A percentile compares a stretch with the other conserved stretches of the same genome.
Conservation (phyloP, 2,329 filamentous ascomycete species). For the Talaromyces sp. region DNA sequence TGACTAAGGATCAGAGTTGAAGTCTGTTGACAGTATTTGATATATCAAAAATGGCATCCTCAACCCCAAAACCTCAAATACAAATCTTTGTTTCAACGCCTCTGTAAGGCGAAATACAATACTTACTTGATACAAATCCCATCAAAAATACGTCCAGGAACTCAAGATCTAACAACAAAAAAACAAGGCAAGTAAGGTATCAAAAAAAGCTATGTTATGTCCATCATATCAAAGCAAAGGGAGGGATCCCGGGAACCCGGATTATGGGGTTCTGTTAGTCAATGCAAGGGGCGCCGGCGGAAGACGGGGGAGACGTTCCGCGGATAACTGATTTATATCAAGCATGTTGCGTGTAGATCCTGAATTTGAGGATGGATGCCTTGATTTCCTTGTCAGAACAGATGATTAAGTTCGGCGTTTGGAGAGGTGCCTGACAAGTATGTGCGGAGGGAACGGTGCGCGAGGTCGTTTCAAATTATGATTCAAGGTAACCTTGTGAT, state of each 20-base stretch:
- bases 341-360: background rate
- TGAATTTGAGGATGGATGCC: background rate
- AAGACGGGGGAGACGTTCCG: slow-evolving; percentile 4
- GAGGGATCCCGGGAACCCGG: background rate
- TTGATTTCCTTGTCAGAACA: background rate
- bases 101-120: slow-evolving; percentile 11
- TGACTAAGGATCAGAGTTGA: background rate
- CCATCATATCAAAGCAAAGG: slow-evolving; percentile 2
- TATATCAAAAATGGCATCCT: background rate
- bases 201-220: slow-evolving; percentile 10
- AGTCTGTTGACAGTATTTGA: background rate
- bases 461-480: background rate
- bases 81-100: background rate
- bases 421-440: background rate
- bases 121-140: background rate
- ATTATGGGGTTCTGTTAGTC: slow-evolving; percentile 1
- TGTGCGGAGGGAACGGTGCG: background rate
- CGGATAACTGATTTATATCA: background rate
- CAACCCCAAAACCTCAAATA: background rate
- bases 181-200: background rate
- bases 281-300: slow-evolving; percentile 10
- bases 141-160: background rate
- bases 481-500: slow-evolving; percentile 1
- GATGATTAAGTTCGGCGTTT: background rate
- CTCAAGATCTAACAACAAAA: background rate